A percentile compares a stretch with the other conserved stretches of the same genome.
These are phyloP conservation scores for Chamaecrista fasciculata DNA, from an alignment of 306 rosid genomes.

Conservation along the genomic window DNA sequence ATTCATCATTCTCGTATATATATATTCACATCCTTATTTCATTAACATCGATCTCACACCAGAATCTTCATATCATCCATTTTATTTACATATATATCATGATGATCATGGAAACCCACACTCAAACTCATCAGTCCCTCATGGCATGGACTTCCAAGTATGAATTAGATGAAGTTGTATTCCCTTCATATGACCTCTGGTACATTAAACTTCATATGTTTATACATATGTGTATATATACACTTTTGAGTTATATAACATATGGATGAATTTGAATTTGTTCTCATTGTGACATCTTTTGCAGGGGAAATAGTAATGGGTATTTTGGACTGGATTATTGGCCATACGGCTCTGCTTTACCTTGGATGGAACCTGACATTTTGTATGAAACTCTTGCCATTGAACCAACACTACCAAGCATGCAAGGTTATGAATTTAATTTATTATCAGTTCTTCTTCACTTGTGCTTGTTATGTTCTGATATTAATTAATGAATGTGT, in stretches of 20 bases:
- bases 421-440: slow-evolving; percentile 33
- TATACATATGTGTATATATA: no score
- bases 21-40: slow-evolving; percentile 25
- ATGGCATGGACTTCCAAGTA: slow-evolving; percentile 22
- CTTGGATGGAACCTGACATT: slow-evolving; percentile 37
- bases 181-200: slow-evolving; percentile 40
- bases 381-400: slow-evolving; percentile 26
- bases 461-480: neutral
- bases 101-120: slow-evolving; percentile 31
- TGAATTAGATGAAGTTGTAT: slow-evolving; percentile 34
- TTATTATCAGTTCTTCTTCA: neutral
- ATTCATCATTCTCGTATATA: slow-evolving; percentile 28
- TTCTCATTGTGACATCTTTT: neutral
- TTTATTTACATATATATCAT: neutral
- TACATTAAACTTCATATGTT: neutral
- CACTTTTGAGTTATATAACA: neutral
- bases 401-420: slow-evolving; percentile 28
- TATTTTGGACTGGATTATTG: slow-evolving; percentile 39
- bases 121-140: slow-evolving; percentile 15
- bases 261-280: neutral
- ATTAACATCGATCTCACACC: neutral
- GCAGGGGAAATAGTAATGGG: slow-evolving; percentile 26
- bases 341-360: slow-evolving; percentile 28
- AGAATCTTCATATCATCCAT: neutral
- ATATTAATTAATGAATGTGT: neutral